These are phyloP conservation scores for Phytophthora kernoviae DNA, from an alignment of 352 stramenopile species.

Conservation along the genomic window DNA sequence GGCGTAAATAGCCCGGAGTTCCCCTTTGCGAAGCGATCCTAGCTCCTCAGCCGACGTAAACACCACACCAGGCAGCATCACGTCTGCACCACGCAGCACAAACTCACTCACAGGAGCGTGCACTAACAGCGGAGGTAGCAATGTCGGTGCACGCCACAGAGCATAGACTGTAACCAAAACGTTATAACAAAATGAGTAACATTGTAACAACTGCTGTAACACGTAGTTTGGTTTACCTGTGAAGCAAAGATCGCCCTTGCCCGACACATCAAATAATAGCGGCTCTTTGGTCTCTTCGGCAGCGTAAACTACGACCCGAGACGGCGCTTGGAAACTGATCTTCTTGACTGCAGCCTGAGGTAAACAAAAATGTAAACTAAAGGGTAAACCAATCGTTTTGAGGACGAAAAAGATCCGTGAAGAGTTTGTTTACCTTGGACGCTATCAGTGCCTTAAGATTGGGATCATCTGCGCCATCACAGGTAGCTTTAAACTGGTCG, in stretches of 20 bases:
- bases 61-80: slow-evolving; percentile 86
- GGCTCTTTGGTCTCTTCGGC: slow-evolving; percentile 63
- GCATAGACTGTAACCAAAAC: slow-evolving; percentile 52
- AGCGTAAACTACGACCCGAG: slow-evolving; percentile 72
- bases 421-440: slow-evolving; percentile 40
- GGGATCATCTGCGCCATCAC: slow-evolving; percentile 38
- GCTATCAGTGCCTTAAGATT: slow-evolving; percentile 46
- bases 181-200: not conserved
- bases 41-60: slow-evolving; percentile 61
- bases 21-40: slow-evolving; percentile 59
- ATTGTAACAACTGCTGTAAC: not conserved
- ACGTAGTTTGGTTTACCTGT: slow-evolving; percentile 14
- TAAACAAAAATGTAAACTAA: slow-evolving; percentile 5
- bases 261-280: slow-evolving; percentile 72
- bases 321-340: slow-evolving; percentile 79
- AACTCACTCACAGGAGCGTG: slow-evolving; percentile 85
- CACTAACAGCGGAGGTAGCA: slow-evolving; percentile 67
- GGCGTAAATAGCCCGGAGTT: slow-evolving; percentile 72
- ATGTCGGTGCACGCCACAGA: slow-evolving; percentile 52
- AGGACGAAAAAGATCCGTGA: not conserved
- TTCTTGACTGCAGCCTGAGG: slow-evolving; percentile 59
- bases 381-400: not conserved
- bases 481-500: slow-evolving; percentile 33
- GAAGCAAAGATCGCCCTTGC: slow-evolving; percentile 70
- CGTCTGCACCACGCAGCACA: slow-evolving; percentile 76